Evolutionary conservation across 345 rosid genomes (phyloP), one percentile per base, ranked within the genome.

Genomic region (Corchorus capsularis): DNA sequence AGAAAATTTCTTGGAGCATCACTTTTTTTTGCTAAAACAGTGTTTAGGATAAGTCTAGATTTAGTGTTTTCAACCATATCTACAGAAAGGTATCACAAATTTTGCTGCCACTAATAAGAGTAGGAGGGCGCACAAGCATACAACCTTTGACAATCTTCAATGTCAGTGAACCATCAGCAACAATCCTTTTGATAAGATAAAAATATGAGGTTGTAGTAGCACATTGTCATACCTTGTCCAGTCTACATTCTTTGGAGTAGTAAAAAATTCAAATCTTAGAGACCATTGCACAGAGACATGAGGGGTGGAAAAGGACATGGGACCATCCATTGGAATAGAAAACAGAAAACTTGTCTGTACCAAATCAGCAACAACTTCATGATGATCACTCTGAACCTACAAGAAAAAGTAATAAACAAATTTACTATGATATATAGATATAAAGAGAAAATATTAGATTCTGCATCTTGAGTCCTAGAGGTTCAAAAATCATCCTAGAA

Each of bases 281-380:
- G 84, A 91, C 99, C 99, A 96, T 71, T 91, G 90, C 77, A 92
- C 95, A 34, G 93, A 91, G 80, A 96, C 89, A 71, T 82, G 90
- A 14, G 86, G 85, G 59, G 99, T 91, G 52, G 94, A 84, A 85
- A 96, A 96, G 61, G 99, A 93, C 99, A 92, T 93, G 13, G 98
- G 97, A 39, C 98, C 99, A 79, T 96, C 98, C 82, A 86, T 86
- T n/a, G 97, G 99, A 83, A 96, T 82, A 43, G 97, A 91, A 79
- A 96, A 96, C 20, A 92, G 96, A 84, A 96, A 96, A 87, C 99
- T 91, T 34, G 99, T 90, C 79, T 96, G 99, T 73, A 93, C 87
- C 84, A 93, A 82, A 84, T 96, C 97, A 49, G 97, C 97, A 73
- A 96, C 98, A 56, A 93, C 89, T 82, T 96, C 97, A 62, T 96